Percentiles rank a stretch among this genome's conserved stretches.
Evolutionary conservation across 2,329 filamentous ascomycete species (phyloP).

Genomic region (Pseudogymnoascus sp.): DNA sequence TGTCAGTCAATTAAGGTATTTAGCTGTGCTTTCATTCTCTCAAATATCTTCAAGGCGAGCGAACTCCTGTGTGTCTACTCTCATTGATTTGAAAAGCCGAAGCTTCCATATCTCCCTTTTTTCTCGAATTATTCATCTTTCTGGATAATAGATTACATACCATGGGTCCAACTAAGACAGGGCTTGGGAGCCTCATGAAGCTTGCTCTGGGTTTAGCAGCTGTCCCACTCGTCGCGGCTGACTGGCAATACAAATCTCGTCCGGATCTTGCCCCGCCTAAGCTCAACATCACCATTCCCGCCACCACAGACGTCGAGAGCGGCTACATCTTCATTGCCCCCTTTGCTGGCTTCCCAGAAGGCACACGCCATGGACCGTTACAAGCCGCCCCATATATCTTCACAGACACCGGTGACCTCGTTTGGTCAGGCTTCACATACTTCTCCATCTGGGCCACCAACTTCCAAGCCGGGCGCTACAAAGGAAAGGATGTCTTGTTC

Average conservation of each 20-base stretch:
- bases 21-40: neutral
- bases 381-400: slow-evolving; percentile 51
- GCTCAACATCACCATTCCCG: slow-evolving; percentile 39
- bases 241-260: slow-evolving; percentile 42
- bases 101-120: neutral
- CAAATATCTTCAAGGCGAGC: neutral
- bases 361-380: slow-evolving; percentile 38
- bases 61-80: neutral
- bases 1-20: neutral
- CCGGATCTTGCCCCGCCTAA: slow-evolving; percentile 40
- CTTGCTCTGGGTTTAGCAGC: neutral
- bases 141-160: neutral
- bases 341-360: slow-evolving; percentile 32
- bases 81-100: neutral
- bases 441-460: slow-evolving; percentile 45
- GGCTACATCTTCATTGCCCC: slow-evolving; percentile 40
- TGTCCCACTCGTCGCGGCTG: slow-evolving; percentile 23
- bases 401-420: slow-evolving; percentile 44
- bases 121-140: too few relatives aligned
- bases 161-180: neutral
- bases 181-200: neutral
- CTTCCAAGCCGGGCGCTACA: slow-evolving; percentile 44
- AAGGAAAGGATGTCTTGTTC: slow-evolving; percentile 45
- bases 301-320: slow-evolving; percentile 32
- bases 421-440: slow-evolving; percentile 50